Percentiles rank a stretch among this genome's conserved stretches.
phyloP scores from a whole-genome alignment of 768 basidiomycete species.

The Porpolomopsis calyptriformis region DNA sequence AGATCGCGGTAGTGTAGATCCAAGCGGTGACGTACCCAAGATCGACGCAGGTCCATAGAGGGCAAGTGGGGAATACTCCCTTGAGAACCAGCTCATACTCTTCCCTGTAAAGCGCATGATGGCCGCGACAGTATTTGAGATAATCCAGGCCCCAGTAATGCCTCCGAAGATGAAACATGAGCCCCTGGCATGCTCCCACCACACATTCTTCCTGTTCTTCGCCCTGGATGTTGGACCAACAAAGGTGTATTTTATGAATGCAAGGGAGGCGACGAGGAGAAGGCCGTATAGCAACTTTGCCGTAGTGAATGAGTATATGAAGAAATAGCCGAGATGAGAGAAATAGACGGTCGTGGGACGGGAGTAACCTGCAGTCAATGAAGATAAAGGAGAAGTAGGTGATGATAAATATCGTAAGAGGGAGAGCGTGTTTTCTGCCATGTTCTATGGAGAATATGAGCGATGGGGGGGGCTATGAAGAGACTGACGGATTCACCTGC shows the following conservation, averaged over 20 bases:
- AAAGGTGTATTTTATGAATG: slow-evolving; percentile 30
- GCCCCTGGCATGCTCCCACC: slow-evolving; percentile 34
- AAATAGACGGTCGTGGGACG: slow-evolving; percentile 70
- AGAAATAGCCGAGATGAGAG: slow-evolving; percentile 54
- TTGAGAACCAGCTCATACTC: slow-evolving; percentile 80
- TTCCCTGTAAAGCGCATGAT: slow-evolving; percentile 58
- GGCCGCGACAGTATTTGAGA: slow-evolving; percentile 62
- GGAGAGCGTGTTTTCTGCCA: slow-evolving; percentile 80
- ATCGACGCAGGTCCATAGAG: slow-evolving; percentile 71
- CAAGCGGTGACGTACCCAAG: slow-evolving; percentile 39
- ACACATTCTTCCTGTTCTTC: slow-evolving; percentile 21
- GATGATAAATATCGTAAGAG: slow-evolving; percentile 69
- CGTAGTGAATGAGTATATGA: slow-evolving; percentile 64
- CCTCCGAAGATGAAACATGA: slow-evolving; percentile 39
- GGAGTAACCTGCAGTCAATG: slow-evolving; percentile 39
- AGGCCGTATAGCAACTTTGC: slow-evolving; percentile 55
- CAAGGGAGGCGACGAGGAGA: slow-evolving; percentile 37
- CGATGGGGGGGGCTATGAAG: slow-evolving; percentile 1
- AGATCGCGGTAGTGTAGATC: not conserved
- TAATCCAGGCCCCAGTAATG: slow-evolving; percentile 45
- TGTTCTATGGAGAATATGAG: slow-evolving; percentile 48
- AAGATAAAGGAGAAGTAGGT: slow-evolving; percentile 55
- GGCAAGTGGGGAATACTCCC: slow-evolving; percentile 50
- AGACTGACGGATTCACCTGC: slow-evolving; percentile 24
- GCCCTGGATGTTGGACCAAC: slow-evolving; percentile 26